Percentiles rank a stretch among this genome's conserved stretches.
Evolutionary conservation across 768 basidiomycete genomes (phyloP).

Genomic region (Suillus decipiens): DNA sequence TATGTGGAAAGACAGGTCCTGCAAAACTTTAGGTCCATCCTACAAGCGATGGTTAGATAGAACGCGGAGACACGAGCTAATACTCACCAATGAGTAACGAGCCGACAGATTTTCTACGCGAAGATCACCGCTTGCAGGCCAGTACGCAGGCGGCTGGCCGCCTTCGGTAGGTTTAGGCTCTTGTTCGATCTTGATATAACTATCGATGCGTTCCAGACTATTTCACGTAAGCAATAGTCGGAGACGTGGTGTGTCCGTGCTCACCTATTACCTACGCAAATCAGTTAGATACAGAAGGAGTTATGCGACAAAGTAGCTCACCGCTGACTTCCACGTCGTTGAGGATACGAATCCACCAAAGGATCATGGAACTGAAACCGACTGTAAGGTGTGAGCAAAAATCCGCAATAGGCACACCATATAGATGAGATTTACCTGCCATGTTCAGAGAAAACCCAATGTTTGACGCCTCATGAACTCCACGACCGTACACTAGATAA

Average conservation of each 20-base stretch:
- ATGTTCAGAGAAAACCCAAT: slow-evolving; percentile 42
- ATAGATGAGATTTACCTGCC: slow-evolving; percentile 35
- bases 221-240: neutral
- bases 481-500: slow-evolving; percentile 50
- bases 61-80: neutral
- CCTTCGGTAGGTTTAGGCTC: slow-evolving; percentile 43
- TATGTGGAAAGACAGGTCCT: slow-evolving; percentile 51
- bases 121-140: slow-evolving; percentile 61
- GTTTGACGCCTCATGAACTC: slow-evolving; percentile 41
- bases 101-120: slow-evolving; percentile 54
- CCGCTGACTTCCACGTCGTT: slow-evolving; percentile 51
- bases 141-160: slow-evolving; percentile 59
- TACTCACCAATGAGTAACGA: slow-evolving; percentile 40
- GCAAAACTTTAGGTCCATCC: slow-evolving; percentile 59
- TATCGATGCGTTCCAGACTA: slow-evolving; percentile 52
- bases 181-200: slow-evolving; percentile 57
- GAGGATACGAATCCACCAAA: slow-evolving; percentile 48
- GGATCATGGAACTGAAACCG: slow-evolving; percentile 55
- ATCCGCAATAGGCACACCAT: neutral
- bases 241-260: neutral
- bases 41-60: slow-evolving; percentile 17
- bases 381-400: slow-evolving; percentile 32
- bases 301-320: slow-evolving; percentile 17
- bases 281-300: neutral
- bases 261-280: slow-evolving; percentile 18